Conservation (phyloP, 2,329 filamentous ascomycete genomes). For the Myriosclerotinia duriaeana region DNA sequence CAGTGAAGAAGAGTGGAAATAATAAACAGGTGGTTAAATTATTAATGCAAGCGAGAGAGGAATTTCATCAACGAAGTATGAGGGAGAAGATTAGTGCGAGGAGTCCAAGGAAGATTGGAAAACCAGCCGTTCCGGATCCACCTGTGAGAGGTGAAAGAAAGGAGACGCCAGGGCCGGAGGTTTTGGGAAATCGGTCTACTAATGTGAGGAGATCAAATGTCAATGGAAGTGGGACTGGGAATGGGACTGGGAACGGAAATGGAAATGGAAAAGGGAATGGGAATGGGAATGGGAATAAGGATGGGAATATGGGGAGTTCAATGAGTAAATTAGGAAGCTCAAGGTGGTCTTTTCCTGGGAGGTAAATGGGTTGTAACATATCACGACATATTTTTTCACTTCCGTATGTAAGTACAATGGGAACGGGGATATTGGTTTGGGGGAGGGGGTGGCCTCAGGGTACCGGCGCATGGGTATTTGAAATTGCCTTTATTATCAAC, state of each 20-base stretch:
- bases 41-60: neutral
- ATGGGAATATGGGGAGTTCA: too few species aligned
- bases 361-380: too few species aligned
- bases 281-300: too few species aligned
- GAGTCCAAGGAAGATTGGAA: neutral
- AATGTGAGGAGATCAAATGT: neutral
- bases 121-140: conserved; percentile 7
- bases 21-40: neutral
- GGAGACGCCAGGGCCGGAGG: neutral
- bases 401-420: too few species aligned
- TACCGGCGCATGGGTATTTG: too few species aligned
- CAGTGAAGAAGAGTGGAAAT: neutral
- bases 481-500: too few species aligned
- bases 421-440: too few species aligned
- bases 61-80: neutral
- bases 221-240: neutral
- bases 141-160: neutral
- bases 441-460: too few species aligned
- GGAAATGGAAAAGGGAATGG: too few species aligned
- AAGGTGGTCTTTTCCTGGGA: too few species aligned
- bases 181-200: neutral
- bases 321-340: too few species aligned
- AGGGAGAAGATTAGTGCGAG: neutral
- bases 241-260: neutral
- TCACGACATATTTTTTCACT: too few species aligned